These are phyloP conservation scores for Rosa lucieae DNA, from an alignment of 306 rosid genomes.

Conservation along the genomic window DNA sequence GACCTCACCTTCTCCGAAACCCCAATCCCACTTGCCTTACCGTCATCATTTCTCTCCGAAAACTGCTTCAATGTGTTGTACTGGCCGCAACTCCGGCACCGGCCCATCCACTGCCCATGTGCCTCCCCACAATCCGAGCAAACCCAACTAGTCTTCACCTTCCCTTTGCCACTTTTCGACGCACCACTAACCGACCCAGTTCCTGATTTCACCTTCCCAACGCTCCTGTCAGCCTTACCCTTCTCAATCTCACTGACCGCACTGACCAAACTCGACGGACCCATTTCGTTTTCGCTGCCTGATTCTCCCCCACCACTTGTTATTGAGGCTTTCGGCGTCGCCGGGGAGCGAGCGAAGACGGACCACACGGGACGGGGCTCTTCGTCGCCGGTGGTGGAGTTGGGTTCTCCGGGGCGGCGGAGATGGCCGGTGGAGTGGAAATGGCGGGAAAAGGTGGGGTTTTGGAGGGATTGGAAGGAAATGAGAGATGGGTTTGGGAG, in stretches of 20 bases:
- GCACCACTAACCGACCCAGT: constrained; percentile 16
- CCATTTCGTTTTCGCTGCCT: constrained; percentile 21
- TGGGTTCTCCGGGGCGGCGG: constrained; percentile 17
- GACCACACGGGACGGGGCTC: constrained; percentile 43
- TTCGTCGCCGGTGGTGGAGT: neutral
- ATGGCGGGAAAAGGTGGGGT: constrained; percentile 32
- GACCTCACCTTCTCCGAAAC: constrained; percentile 49
- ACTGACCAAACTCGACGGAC: constrained; percentile 11
- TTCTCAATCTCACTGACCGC: neutral
- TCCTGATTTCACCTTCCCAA: constrained; percentile 30
- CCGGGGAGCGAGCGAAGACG: constrained; percentile 23
- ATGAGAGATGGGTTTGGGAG: constrained; percentile 27
- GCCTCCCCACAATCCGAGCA: constrained; percentile 64
- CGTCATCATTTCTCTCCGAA: constrained; percentile 33
- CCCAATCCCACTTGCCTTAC: constrained; percentile 33
- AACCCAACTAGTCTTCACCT: constrained; percentile 58
- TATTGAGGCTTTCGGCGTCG: constrained; percentile 4
- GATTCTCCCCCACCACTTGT: constrained; percentile 13
- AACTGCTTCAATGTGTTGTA: constrained; percentile 49
- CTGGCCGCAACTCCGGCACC: constrained; percentile 49
- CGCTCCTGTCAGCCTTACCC: constrained; percentile 24
- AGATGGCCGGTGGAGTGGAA: constrained; percentile 25
- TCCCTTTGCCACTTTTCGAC: constrained; percentile 45
- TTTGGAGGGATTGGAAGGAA: constrained; percentile 43
- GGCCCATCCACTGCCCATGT: constrained; percentile 77